Evolutionary conservation across 345 rosid species (phyloP), one percentile per base, ranked within the genome.

Genomic region (Pistacia integerrima): DNA sequence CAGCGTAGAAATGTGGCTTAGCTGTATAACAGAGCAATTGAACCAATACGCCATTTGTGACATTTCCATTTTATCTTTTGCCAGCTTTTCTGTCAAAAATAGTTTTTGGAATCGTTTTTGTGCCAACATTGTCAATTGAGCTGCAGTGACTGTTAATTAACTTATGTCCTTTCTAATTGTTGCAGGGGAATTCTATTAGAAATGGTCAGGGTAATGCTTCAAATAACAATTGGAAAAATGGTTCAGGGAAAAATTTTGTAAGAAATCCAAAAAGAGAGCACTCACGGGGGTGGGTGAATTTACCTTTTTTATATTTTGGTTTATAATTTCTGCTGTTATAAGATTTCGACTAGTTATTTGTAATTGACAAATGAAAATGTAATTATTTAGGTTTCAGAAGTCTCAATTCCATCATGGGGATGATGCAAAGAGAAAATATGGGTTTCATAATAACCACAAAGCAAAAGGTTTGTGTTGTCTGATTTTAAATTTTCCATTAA

Each of bases 361-460:
- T 75, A 35, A 79, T 80, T 57, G 30, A 78, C 67, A 41, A 30
- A 57, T 78, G 63, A 67, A 55, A 54, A 46, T 74, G 80, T 62
- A 52, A 70, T 30, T 72, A 17, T 86, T 82, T 83, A 86, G 98
- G 79, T 79, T 78, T 75, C 86, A 88, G 71, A 88, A 84, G 48
- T 77, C 93, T 64, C 91, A 86, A 69, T 78, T 76, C 72, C 87
- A 81, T 77, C 85, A 80, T 67, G 69, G 7, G 72, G 72, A 83
- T 70, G 84, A 81, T 65, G 69, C 64, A 72, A 89, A 90, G 85
- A 88, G 88, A 72, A 90, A 85, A 77, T 82, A 74, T 74, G 85
- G 85, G 33, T 74, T 49, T 82, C 66, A 81, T 67, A 84, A 83
- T 78, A 83, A 75, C 77, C 77, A 65, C 54, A 78, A 2, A 63